A percentile compares a stretch with the other conserved stretches of the same genome.
Evolutionary conservation across 306 rosid species (phyloP).

Genomic region (Dryas octopetala): DNA sequence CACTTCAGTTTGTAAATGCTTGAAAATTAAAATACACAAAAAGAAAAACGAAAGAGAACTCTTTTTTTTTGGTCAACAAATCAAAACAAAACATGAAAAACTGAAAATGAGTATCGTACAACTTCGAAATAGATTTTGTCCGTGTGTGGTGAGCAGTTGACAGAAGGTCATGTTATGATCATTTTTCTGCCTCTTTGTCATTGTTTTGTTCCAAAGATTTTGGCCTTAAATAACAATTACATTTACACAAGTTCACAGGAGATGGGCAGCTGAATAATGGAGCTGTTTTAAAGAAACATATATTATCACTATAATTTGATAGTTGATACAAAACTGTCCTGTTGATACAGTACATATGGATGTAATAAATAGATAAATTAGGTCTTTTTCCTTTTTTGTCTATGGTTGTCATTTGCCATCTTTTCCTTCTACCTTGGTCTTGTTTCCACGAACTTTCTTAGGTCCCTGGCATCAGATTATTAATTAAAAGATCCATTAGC

Average conservation of each 20-base stretch:
- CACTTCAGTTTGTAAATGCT: too few species aligned
- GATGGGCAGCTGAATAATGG: too few species aligned
- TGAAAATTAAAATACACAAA: too few species aligned
- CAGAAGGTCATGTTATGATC: not conserved
- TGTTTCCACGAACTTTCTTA: constrained; percentile 12
- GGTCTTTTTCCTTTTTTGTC: constrained; percentile 38
- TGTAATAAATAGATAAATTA: not conserved
- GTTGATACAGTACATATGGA: not conserved
- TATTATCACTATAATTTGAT: not conserved
- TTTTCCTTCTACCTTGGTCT: constrained; percentile 36
- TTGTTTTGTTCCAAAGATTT: not conserved
- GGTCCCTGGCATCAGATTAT: too few species aligned
- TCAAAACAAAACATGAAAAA: too few species aligned
- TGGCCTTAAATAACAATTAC: too few species aligned
- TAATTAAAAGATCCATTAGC: too few species aligned
- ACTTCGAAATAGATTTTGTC: not conserved
- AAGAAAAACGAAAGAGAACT: too few species aligned
- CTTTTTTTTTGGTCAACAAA: too few species aligned
- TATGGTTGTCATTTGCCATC: constrained; percentile 32
- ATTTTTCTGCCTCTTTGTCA: not conserved
- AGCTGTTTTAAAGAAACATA: not conserved
- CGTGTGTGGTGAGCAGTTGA: not conserved
- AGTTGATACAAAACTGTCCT: not conserved
- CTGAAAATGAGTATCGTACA: not conserved
- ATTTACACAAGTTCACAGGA: too few species aligned